Conservation (phyloP, 208 protist genomes). For the Plasmodiophora brassicae region DNA sequence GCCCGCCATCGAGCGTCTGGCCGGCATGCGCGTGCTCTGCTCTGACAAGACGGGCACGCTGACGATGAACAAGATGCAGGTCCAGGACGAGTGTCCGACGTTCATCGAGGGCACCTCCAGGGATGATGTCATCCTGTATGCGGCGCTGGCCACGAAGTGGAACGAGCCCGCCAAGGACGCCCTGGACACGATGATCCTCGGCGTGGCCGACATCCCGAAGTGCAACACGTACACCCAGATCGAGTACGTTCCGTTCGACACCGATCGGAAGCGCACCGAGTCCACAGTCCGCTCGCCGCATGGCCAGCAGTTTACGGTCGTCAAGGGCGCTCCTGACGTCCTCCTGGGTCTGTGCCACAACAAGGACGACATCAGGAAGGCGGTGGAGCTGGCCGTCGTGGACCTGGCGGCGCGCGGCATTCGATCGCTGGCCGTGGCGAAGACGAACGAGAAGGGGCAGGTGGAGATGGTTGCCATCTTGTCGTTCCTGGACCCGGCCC, state of each 20-base stretch:
- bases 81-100: background rate
- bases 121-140: too few species aligned
- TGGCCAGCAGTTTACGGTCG: background rate
- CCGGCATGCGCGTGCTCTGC: slow-evolving; percentile 61
- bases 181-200: background rate
- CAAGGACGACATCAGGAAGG: background rate
- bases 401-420: slow-evolving; percentile 9
- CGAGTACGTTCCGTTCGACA: slow-evolving; percentile 32
- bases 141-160: slow-evolving; percentile 4
- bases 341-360: background rate
- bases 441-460: background rate
- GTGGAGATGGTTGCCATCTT: too few species aligned
- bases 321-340: slow-evolving; percentile 8
- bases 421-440: background rate
- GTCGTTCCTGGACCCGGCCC: background rate
- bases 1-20: slow-evolving; percentile 67
- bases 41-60: slow-evolving; percentile 87
- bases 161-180: slow-evolving; percentile 7
- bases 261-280: slow-evolving; percentile 29
- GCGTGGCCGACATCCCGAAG: background rate
- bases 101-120: too few species aligned
- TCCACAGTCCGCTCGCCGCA: background rate
- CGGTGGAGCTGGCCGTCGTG: background rate
- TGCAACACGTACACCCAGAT: background rate
- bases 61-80: slow-evolving; percentile 73